phyloP scores from a whole-genome alignment of 441 rosid genomes.

The Adansonia grandidieri region DNA sequence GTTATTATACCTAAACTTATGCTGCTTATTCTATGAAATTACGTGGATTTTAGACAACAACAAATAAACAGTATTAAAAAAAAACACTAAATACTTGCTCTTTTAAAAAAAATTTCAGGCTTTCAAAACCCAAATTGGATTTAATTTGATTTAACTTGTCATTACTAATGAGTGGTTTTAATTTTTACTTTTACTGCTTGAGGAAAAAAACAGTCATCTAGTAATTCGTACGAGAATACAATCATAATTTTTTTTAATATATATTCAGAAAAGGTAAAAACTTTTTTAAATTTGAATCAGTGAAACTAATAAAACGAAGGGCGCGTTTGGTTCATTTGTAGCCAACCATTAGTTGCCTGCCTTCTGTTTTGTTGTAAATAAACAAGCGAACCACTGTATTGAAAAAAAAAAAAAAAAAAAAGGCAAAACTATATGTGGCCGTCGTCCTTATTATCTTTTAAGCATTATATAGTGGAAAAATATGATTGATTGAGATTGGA shows the following conservation, averaged over 20 bases:
- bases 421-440: background rate
- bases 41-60: background rate
- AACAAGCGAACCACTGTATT: background rate
- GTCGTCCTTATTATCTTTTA: background rate
- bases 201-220: background rate
- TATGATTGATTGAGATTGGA: background rate
- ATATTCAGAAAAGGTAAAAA: background rate
- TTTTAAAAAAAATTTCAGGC: background rate
- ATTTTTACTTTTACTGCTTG: background rate
- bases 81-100: background rate
- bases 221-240: background rate
- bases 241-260: background rate
- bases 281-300: background rate
- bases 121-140: conserved; percentile 14
- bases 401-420: background rate
- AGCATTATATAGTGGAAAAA: background rate
- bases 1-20: conserved; percentile 6
- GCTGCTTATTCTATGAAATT: conserved; percentile 5
- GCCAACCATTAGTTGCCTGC: background rate
- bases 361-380: background rate
- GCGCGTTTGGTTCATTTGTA: background rate
- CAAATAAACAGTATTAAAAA: background rate
- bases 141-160: background rate
- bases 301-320: background rate
- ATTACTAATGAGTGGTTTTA: background rate